These are phyloP conservation scores for Podospora bellae-mahoneyi DNA, from an alignment of 495 filamentous ascomycete species.

Conservation along the genomic window DNA sequence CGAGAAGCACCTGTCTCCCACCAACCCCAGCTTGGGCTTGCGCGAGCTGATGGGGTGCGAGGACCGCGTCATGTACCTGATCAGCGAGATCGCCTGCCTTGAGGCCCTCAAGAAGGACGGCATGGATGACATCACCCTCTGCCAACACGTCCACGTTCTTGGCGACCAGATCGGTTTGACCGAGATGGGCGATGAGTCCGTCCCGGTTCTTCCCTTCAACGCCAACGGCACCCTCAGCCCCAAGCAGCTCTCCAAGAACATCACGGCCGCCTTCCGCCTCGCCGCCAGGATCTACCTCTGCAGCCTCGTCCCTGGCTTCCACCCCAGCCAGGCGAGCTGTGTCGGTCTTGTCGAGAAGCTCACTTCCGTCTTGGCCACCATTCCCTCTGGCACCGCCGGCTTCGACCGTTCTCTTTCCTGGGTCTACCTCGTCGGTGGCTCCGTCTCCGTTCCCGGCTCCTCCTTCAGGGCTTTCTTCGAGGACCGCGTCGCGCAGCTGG, in stretches of 20 bases:
- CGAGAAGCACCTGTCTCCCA: constrained; percentile 73
- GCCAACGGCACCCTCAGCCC: constrained; percentile 73
- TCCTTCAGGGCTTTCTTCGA: constrained; percentile 72
- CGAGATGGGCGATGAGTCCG: constrained; percentile 51
- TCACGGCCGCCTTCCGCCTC: constrained; percentile 83
- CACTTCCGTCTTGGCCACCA: constrained; percentile 64
- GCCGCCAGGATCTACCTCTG: constrained; percentile 94
- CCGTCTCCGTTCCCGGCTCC: constrained; percentile 64
- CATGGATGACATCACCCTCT: constrained; percentile 77
- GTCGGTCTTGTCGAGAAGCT: constrained; percentile 71
- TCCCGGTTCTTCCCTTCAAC: constrained; percentile 55
- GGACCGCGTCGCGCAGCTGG: constrained; percentile 66
- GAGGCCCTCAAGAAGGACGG: constrained; percentile 81
- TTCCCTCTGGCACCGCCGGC: constrained; percentile 75
- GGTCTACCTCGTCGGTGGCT: constrained; percentile 85
- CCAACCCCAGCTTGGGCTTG: constrained; percentile 66
- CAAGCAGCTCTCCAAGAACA: constrained; percentile 76
- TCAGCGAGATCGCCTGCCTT: constrained; percentile 94
- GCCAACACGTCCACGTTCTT: constrained; percentile 76
- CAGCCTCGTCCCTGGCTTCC: constrained; percentile 85
- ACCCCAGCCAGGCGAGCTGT: constrained; percentile 65
- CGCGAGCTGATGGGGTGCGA: constrained; percentile 97
- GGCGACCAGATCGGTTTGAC: constrained; percentile 79
- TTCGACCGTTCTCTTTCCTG: constrained; percentile 90
- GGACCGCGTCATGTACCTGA: constrained; percentile 95